These are phyloP conservation scores for Fragilaria crotonensis DNA, from an alignment of 108 stramenopile species.

Conservation along the genomic window DNA sequence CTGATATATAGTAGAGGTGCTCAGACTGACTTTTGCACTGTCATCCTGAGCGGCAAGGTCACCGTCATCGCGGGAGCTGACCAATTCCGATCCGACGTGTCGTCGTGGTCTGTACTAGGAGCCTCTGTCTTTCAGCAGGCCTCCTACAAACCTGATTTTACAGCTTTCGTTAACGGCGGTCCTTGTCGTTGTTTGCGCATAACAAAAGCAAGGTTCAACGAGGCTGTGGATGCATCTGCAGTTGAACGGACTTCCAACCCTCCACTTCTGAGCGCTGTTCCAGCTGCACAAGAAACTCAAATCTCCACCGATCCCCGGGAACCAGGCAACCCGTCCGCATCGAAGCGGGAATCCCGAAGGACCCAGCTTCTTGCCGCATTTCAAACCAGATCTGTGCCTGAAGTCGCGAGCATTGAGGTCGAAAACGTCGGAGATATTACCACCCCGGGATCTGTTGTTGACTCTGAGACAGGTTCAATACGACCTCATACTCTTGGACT, in stretches of 20 bases:
- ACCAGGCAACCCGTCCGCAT: too few relatives aligned
- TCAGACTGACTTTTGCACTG: conserved; percentile 56
- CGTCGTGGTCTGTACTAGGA: conserved; percentile 83
- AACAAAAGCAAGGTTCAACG: conserved; percentile 34
- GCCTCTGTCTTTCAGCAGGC: conserved; percentile 46
- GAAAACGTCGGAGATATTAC: too few relatives aligned
- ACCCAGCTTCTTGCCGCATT: too few relatives aligned
- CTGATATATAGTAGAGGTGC: conserved; percentile 63
- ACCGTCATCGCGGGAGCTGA: conserved; percentile 79
- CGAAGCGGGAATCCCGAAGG: too few relatives aligned
- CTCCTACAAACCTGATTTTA: conserved; percentile 68
- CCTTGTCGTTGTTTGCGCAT: conserved; percentile 70
- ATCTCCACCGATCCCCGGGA: too few relatives aligned
- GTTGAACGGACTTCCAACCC: conserved; percentile 52
- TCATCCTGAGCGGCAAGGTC: conserved; percentile 79
- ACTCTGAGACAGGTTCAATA: too few relatives aligned
- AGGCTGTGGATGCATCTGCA: conserved; percentile 68
- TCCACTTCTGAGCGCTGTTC: too few relatives aligned
- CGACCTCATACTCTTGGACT: too few relatives aligned
- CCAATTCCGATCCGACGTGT: conserved; percentile 74
- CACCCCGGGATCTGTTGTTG: too few relatives aligned
- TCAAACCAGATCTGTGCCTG: too few relatives aligned
- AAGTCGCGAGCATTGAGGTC: too few relatives aligned
- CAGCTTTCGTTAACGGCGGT: conserved; percentile 67
- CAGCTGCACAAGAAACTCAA: too few relatives aligned